A percentile compares a stretch with the other conserved stretches of the same genome.
These are phyloP conservation scores for Trametes maxima DNA, from an alignment of 768 basidiomycete genomes.

Conservation along the genomic window DNA sequence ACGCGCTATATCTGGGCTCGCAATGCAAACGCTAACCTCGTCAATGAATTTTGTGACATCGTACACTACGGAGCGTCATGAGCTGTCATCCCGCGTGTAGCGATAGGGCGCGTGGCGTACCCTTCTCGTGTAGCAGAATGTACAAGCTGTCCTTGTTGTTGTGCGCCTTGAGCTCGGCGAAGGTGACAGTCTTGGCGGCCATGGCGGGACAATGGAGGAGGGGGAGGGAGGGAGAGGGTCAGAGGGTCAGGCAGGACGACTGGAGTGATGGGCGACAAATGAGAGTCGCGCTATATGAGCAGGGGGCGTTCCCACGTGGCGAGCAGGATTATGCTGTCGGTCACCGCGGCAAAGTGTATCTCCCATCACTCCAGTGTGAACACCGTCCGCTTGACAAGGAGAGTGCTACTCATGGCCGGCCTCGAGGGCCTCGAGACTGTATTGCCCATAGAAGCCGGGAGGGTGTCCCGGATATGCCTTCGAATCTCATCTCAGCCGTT, in stretches of 20 bases:
- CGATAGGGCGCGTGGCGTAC: slow-evolving; percentile 41
- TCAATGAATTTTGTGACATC: slow-evolving; percentile 92
- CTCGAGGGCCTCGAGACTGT: neutral
- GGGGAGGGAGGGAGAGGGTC: slow-evolving; percentile 25
- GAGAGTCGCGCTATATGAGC: slow-evolving; percentile 24
- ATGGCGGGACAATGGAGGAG: slow-evolving; percentile 24
- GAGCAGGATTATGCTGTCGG: slow-evolving; percentile 24
- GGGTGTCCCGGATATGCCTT: neutral
- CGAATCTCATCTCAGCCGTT: neutral
- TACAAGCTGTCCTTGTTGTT: slow-evolving; percentile 75
- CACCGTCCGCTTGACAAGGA: neutral
- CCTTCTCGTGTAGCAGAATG: slow-evolving; percentile 84
- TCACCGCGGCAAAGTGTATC: neutral
- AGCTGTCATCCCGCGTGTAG: slow-evolving; percentile 13
- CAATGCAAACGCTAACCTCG: slow-evolving; percentile 58
- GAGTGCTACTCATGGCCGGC: neutral
- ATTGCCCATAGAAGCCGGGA: neutral
- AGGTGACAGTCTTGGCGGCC: slow-evolving; percentile 58
- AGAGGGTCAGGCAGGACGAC: slow-evolving; percentile 17
- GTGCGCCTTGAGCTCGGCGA: slow-evolving; percentile 80
- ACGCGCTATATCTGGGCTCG: neutral
- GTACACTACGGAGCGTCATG: slow-evolving; percentile 65
- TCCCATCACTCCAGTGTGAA: neutral
- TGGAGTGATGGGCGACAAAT: slow-evolving; percentile 20
- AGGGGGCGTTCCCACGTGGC: slow-evolving; percentile 21